Evolutionary conservation across 2,329 filamentous ascomycete species (phyloP), one percentile per base, ranked within the genome.

Genomic region (Botryotinia convoluta): DNA sequence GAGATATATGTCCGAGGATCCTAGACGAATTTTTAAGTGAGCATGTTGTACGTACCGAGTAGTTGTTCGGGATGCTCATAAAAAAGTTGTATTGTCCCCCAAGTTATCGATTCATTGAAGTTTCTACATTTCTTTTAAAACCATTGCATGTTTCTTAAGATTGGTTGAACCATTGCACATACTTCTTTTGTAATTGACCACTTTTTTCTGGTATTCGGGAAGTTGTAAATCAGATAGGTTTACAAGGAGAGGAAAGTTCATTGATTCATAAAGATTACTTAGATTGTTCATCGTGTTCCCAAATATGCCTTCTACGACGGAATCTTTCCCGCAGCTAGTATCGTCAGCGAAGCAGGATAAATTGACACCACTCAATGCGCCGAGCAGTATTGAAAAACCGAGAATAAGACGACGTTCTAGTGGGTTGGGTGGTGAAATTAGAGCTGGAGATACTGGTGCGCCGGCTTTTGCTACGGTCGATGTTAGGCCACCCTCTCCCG

Each of bases 371-470:
- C 61, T 68, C 44, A 44, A 74, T 57, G 74, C 69, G 39, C 73
- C 65, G 37, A 72, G 70, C 45, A 77, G 54, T 68, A 63, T 54
- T 63, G 77, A 79, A 7, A 78, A 74, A 71, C 75, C 78, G 8
- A 78, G 80, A 73, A 78, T 81, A 77, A 80, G 84, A 76, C 80
- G 84, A 77, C 84, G 84, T 76, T 84, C 83, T 26, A 86, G 84
- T 78, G 85, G 81, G 54, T 81, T 88, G 26, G 86, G 86, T 45
- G 84, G 82, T 57, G 86, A 88, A 74, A 84, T 87, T 39, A 83
- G 84, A 75, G 80, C 77, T 42, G 86, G 86, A 73, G 86, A 88
- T 78, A 87, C 84, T 57, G 84, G 84, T 75, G 85, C 82, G 42
- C 84, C 84, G 48, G 83, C 86, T 29, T 81, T 88, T 69, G 86